Base-by-base conservation (phyloP, 148 eudicot genomes). In the Cornus kousa region DNA sequence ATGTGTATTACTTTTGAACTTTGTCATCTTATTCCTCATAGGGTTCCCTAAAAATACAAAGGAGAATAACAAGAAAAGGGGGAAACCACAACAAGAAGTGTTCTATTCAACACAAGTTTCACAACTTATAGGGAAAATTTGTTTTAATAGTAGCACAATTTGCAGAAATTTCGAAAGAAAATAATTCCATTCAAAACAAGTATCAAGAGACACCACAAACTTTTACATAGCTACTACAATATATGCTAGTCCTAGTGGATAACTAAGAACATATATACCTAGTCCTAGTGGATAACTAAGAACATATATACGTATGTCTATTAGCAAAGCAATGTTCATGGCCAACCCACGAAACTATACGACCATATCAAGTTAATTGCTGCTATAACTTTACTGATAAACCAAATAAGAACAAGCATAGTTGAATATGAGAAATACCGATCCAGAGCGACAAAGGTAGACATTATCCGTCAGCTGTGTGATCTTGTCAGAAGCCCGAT, bases 401-500 rank as follows among this genome's bases (percentile, higher is more conserved):
- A 17, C 11, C 20, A 1, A 2, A 5, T 13, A 16, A n/a, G 7
- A 62, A 62, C 7, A 20, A 62, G 5, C 22, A 62, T 19, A 17
- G 37, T 35, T 62, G 23, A 62, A 62, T 4, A 62, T 20, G 23
- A 39, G 80, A 69, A 33, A 9, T 92, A 97, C 99, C 93, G 99
- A 96, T 83, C 99, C 99, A 67, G 99, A 96, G 72, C 99, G 99
- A 72, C 99, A 97, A 35, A 94, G 80, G 66, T 92, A 97, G 68
- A 97, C 97, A 86, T 92, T 97, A 75, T 97, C 99, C 40, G 99
- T 94, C 50, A 97, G 88, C 86, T 97, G 88, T 0, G 97, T 94
- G 81, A 97, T 94, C 85, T 97, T 97, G 79, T 97, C 99, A n/a
- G 99, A 97, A 16, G 99, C 99, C 82, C 99, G 90, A 86, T 97